phyloP scores from a whole-genome alignment of 2,329 filamentous ascomycete species.

The Curvularia sp. region DNA sequence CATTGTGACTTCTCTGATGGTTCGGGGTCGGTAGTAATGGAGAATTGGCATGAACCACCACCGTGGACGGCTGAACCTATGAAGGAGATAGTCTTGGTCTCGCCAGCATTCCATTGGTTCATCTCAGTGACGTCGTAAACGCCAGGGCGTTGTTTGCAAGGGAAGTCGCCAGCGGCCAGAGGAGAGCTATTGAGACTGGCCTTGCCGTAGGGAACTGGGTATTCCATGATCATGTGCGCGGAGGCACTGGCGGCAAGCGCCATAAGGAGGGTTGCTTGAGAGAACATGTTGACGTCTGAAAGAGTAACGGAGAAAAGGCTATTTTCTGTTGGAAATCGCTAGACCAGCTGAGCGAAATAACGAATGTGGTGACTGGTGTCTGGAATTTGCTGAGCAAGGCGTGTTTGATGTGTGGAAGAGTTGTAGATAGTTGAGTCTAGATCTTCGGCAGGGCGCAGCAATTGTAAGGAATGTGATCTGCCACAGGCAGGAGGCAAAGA shows the following conservation, averaged over 20 bases:
- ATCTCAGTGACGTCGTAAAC: slow-evolving; percentile 65
- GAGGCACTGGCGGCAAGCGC: slow-evolving; percentile 65
- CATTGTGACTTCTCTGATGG: slow-evolving; percentile 67
- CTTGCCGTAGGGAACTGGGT: slow-evolving; percentile 68
- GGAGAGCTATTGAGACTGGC: slow-evolving; percentile 68
- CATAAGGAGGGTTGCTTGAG: slow-evolving; percentile 60
- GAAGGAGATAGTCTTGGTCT: slow-evolving; percentile 53
- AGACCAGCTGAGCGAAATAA: slow-evolving; percentile 50
- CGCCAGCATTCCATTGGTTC: slow-evolving; percentile 61
- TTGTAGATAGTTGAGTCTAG: slow-evolving; percentile 30
- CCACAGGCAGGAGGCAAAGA: slow-evolving; percentile 46
- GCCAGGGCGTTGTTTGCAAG: slow-evolving; percentile 73
- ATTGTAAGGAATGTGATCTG: slow-evolving; percentile 45
- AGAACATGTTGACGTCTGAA: slow-evolving; percentile 56
- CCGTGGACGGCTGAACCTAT: slow-evolving; percentile 74
- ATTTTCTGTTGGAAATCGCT: slow-evolving; percentile 41
- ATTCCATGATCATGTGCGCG: slow-evolving; percentile 78
- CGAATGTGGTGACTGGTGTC: slow-evolving; percentile 25
- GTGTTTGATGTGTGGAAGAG: slow-evolving; percentile 11
- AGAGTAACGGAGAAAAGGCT: slow-evolving; percentile 27
- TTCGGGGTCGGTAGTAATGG: slow-evolving; percentile 80
- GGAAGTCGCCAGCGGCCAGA: slow-evolving; percentile 71
- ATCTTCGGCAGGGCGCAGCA: slow-evolving; percentile 32
- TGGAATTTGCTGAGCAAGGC: slow-evolving; percentile 13
- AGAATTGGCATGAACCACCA: slow-evolving; percentile 90